Evolutionary conservation across 495 filamentous ascomycete genomes (phyloP).

Genomic region (Pyrenopolyporus hunteri): DNA sequence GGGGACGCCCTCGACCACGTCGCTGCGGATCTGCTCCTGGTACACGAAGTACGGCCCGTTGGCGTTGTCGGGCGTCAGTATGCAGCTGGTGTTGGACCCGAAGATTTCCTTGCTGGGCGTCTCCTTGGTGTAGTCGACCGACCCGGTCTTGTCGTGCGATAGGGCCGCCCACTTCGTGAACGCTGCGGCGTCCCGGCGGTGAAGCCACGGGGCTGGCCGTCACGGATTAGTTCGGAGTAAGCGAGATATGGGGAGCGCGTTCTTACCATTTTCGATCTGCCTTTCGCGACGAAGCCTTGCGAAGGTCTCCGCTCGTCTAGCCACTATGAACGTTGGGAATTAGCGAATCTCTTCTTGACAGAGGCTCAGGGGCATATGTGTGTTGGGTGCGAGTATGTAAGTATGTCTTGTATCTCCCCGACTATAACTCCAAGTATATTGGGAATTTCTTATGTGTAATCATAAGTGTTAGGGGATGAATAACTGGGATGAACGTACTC

Average conservation of each 20-base stretch:
- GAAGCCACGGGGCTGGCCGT: conserved; percentile 39
- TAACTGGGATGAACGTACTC: conserved; percentile 21
- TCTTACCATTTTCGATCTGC: conserved; percentile 31
- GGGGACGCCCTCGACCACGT: conserved; percentile 53
- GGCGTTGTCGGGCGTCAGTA: conserved; percentile 48
- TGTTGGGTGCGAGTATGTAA: no score
- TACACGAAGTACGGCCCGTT: conserved; percentile 52
- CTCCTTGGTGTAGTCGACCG: conserved; percentile 45
- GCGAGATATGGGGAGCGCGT: neutral
- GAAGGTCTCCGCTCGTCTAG: conserved; percentile 40
- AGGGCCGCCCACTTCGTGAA: conserved; percentile 46
- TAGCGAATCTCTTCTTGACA: neutral
- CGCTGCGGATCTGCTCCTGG: conserved; percentile 57
- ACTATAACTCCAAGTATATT: neutral
- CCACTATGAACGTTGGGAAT: conserved; percentile 13
- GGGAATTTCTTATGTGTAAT: neutral
- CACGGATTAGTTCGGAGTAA: neutral
- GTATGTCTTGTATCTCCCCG: neutral
- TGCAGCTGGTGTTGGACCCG: conserved; percentile 46
- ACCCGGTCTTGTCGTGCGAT: conserved; percentile 46
- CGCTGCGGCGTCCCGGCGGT: conserved; percentile 49
- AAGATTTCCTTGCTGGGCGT: conserved; percentile 59
- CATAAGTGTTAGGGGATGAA: neutral
- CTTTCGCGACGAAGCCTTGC: conserved; percentile 37
- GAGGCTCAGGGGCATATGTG: neutral